A percentile compares a stretch with the other conserved stretches of the same genome.
Conservation (phyloP, 129 eudicot species). For the Pulicaria dysenterica region DNA sequence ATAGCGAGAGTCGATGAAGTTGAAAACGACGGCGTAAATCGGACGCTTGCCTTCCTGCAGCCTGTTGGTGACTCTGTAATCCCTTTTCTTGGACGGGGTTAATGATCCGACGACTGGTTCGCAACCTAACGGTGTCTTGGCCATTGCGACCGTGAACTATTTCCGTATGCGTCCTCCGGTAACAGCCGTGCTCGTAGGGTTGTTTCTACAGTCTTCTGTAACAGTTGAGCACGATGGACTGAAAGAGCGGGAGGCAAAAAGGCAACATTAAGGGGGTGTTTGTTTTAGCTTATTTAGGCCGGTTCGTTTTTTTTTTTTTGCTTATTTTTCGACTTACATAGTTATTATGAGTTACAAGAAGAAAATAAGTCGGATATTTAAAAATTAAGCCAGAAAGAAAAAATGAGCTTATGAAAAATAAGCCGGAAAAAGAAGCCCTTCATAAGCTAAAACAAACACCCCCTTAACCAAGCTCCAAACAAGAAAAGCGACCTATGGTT, state of each 20-base stretch:
- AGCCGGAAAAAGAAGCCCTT: no score
- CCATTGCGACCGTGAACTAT: slow-evolving; percentile 34
- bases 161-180: neutral
- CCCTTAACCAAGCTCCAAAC: no score
- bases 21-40: slow-evolving; percentile 84
- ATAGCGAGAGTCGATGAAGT: slow-evolving; percentile 87
- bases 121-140: slow-evolving; percentile 60
- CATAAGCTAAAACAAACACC: no score
- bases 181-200: neutral
- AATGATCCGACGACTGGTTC: slow-evolving; percentile 82
- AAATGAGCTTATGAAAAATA: no score
- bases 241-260: neutral
- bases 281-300: no score
- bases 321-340: no score
- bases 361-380: no score
- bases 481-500: neutral
- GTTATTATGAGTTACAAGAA: no score
- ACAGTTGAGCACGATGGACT: neutral
- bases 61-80: slow-evolving; percentile 81
- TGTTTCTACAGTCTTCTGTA: neutral
- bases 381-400: no score
- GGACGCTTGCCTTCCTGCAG: slow-evolving; percentile 95
- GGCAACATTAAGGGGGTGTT: no score
- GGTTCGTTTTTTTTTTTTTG: no score
- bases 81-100: slow-evolving; percentile 74